Evolutionary conservation across 1,284 basidiomycete genomes (phyloP), one percentile per base, ranked within the genome.

Genomic region (Leccinum pachyderme): DNA sequence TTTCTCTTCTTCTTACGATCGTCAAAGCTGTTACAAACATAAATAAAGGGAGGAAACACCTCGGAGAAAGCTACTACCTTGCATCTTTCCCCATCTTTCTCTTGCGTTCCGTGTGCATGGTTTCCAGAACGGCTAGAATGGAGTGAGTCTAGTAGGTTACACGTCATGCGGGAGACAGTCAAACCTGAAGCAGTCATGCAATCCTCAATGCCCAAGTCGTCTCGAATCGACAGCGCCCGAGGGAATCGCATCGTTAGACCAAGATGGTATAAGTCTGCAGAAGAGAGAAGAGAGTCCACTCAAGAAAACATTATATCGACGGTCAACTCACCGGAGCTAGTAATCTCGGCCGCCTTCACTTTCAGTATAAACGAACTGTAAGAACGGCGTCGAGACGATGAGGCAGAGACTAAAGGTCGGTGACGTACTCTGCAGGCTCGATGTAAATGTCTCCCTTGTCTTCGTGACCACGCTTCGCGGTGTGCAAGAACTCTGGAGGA

Each of bases 341-440:
- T 84, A 52, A 97, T 90, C 67, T 96, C 93, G 0, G 93, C 89
- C 0, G 91, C 95, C 70, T 97, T 97, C 54, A 97, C 83, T 62
- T 89, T 89, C 59, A 97, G 61, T 32, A 97, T 88, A 71, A 94
- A 93, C 0, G 91, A 93, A 57, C 91, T 93, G 53, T 5, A 29
- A 35, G 35, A 28, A 18, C 2, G 31, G 15, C 22, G 11, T 41
- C 11, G 7, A 22, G 39, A 22, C 39, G 12, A 12, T 12, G 7
- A 22, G 12, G 22, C 18, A 22, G 11, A 22, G 11, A 35, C 11
- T 47, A 5, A 45, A 46, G 8, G 9, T 11, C 24, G 52, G 12
- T 52, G 49, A 27, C 81, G 55, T 62, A 92, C 90, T 92, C 87
- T 64, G 87, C 79, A 28, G 89, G 90, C 55, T 90, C 85, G 13